Base-by-base conservation (phyloP, 441 rosid species). In the Erysimum cheiri region DNA sequence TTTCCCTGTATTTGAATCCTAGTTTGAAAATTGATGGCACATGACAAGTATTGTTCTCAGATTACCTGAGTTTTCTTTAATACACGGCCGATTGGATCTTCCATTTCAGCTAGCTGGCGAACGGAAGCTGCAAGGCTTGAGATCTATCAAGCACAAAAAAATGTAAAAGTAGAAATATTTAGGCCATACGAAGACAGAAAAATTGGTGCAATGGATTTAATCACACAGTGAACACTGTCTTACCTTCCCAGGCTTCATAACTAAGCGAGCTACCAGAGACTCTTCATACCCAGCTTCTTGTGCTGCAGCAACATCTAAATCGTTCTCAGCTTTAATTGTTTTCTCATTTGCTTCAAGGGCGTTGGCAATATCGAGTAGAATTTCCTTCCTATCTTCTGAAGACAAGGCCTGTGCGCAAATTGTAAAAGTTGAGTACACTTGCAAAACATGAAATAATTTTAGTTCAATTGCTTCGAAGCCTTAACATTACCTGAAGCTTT, bases 31-130 rank as follows among this genome's bases (percentile, higher is more conserved):
- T 12, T 36, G 31, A 17, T 57, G 62, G 44, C 36, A 56, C 28
- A 56, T 32, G 60, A 32, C n/a, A 55, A 11, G 46, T 48, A 57
- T 31, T 43, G n/a, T 15, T 26, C 41, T 43, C 15, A 1, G 1
- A 24, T 63, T 84, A 96, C 99, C 97, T 96, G 80, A 33, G 94
- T 91, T 89, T 83, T 89, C 84, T 91, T 87, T 81, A 88, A 78
- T 60, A 91, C 83, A 69, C 57, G 81, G 49, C 99, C 96, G 50
- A 96, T 87, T 56, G 98, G 97, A 77, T 96, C 98, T 76, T 91
- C 91, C 99, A 96, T 89, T 81, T 89, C 80, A 6, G 98, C 99
- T 78, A 96, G 93, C 80, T 83, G 80, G 50, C 97, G 96, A 68
- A 96, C 80, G 10, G 95, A 88, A 69, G 82, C 80, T 33, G 94